Evolutionary conservation across 768 basidiomycete genomes (phyloP), one percentile per base, ranked within the genome.

Genomic region (Holtermanniella nyarrowii): DNA sequence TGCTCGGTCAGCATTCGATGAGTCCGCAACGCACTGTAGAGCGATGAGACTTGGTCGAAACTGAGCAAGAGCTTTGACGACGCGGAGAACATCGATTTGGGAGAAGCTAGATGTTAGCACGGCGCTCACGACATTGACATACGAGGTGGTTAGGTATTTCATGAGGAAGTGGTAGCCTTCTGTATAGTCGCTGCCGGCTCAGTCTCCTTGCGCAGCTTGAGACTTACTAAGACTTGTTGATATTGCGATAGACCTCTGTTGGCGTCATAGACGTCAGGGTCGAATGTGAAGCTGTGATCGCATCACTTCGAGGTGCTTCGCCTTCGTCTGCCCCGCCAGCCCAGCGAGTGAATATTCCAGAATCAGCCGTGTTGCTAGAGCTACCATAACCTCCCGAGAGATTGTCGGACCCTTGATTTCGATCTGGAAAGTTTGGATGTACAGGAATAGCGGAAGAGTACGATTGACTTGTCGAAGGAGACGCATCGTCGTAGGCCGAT

Each of bases 41-140:
- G 93, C 93, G 63, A 97, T 97, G 50, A 97, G 78, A 52, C 88
- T 91, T n/a, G 93, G 93, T 50, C 93, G 80, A 70, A 89, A 91
- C 31, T 93, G 87, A 18, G 93, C 91, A 50, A 97, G 77, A 24
- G 91, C 88, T 48, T 90, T 84, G 42, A 96, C 90, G 60, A 97
- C 84, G 52, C 89, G 87, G 41, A 97, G 73, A 55, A 91, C 88
- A 65, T 95, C 90, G 71, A 86, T 87, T 76, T 93, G 96, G 72
- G 93, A 89, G 73, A 96, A 96, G 56, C 87, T 90, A 75, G 18
- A 42, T 20, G 31, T 21, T 22, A 18, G 26, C 11, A 3, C 26
- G 39, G 23, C 37, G n/a, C n/a, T 39, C 16, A 58, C n/a, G 31
- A 48, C 26, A 44, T 22, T 22, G 46, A 24, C 69, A 86, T 26